These are phyloP conservation scores for Plasmodium inui DNA, from an alignment of 169 alveolate species.

Conservation along the genomic window DNA sequence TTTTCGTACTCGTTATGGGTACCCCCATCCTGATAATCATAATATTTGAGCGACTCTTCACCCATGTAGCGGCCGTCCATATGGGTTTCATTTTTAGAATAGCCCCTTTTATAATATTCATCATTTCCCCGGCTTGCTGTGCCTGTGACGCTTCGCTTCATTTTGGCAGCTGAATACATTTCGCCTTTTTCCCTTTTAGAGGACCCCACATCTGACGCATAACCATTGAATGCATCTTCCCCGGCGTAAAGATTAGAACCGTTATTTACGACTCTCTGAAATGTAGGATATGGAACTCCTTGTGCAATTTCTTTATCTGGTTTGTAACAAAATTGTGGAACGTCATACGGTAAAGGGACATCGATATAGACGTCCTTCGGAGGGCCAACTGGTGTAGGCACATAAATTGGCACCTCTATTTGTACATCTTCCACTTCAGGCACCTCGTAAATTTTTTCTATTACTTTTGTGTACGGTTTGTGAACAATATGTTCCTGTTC, in stretches of 20 bases:
- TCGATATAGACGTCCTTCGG: constrained; percentile 52
- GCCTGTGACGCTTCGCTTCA: neutral
- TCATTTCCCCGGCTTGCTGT: neutral
- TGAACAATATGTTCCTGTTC: constrained; percentile 75
- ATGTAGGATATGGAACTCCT: neutral
- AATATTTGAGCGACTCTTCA: constrained; percentile 12
- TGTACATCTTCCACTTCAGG: constrained; percentile 77
- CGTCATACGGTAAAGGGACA: constrained; percentile 68
- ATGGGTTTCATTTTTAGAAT: neutral
- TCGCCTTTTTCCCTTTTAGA: neutral
- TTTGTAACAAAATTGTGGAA: constrained; percentile 66
- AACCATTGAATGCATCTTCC: neutral
- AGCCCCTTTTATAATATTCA: constrained; percentile 6
- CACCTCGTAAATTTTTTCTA: constrained; percentile 77
- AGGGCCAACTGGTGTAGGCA: constrained; percentile 75
- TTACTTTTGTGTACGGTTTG: constrained; percentile 53
- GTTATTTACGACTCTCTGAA: neutral
- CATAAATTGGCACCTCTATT: constrained; percentile 73
- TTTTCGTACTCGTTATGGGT: neutral
- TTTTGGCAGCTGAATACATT: constrained; percentile 1
- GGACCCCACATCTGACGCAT: neutral
- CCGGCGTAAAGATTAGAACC: constrained; percentile 4
- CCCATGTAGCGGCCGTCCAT: neutral
- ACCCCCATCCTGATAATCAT: constrained; percentile 8
- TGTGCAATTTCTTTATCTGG: constrained; percentile 28